A percentile compares a stretch with the other conserved stretches of the same genome.
These are phyloP conservation scores for Westerdykella sp. DNA, from an alignment of 2,329 filamentous ascomycete genomes.

Conservation along the genomic window DNA sequence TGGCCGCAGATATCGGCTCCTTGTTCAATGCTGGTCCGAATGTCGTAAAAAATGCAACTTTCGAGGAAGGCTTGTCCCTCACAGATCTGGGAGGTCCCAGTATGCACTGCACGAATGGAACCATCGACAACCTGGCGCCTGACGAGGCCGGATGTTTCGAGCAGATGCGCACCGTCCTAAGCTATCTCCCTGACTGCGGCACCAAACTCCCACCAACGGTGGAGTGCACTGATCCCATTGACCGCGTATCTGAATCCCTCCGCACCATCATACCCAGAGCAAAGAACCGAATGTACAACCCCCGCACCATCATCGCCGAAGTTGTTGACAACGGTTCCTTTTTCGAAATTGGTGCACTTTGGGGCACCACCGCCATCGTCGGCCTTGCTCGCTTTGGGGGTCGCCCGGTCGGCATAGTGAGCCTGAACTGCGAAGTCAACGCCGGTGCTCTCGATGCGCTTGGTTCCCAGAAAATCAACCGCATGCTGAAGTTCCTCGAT, in stretches of 20 bases:
- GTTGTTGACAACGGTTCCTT: slow-evolving; percentile 53
- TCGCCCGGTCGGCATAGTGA: slow-evolving; percentile 53
- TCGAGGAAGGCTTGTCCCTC: slow-evolving; percentile 56
- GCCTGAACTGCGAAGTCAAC: slow-evolving; percentile 54
- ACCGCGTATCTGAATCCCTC: slow-evolving; percentile 46
- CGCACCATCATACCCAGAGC: slow-evolving; percentile 53
- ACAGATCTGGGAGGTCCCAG: slow-evolving; percentile 55
- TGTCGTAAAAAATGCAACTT: slow-evolving; percentile 57
- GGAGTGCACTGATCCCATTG: slow-evolving; percentile 44
- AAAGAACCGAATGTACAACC: slow-evolving; percentile 56
- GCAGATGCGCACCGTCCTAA: slow-evolving; percentile 52
- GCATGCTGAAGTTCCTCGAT: slow-evolving; percentile 58
- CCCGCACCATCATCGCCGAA: slow-evolving; percentile 51
- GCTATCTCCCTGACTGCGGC: slow-evolving; percentile 54
- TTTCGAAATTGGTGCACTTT: slow-evolving; percentile 59
- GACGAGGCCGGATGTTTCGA: slow-evolving; percentile 58
- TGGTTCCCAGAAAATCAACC: slow-evolving; percentile 55
- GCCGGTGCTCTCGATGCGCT: slow-evolving; percentile 56
- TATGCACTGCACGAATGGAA: slow-evolving; percentile 60
- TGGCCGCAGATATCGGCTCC: slow-evolving; percentile 57
- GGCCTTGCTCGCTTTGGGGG: slow-evolving; percentile 55
- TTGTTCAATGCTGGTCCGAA: slow-evolving; percentile 60
- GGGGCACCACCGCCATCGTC: slow-evolving; percentile 57
- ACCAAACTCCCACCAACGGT: slow-evolving; percentile 49
- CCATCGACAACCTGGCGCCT: slow-evolving; percentile 58